Conservation (phyloP, 2,329 filamentous ascomycete genomes). For the Xylariomycetidae sp. region DNA sequence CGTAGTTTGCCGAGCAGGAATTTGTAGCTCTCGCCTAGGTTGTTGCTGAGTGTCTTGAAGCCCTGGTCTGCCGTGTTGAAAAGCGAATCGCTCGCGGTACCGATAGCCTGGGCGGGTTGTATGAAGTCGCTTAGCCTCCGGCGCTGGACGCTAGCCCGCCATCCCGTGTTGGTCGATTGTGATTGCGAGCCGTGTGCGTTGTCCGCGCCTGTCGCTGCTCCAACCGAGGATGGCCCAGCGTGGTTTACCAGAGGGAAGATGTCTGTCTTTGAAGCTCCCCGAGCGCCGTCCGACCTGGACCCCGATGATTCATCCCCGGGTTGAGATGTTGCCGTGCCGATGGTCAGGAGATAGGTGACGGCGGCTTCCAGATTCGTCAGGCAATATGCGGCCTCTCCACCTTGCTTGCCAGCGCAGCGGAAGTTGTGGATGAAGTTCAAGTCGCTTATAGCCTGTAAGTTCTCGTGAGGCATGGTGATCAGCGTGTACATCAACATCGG, state of each 20-base stretch:
- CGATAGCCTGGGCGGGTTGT: conserved; percentile 75
- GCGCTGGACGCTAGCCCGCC: conserved; percentile 40
- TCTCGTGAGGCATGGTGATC: conserved; percentile 81
- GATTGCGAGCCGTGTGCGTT: conserved; percentile 25
- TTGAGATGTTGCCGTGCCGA: conserved; percentile 83
- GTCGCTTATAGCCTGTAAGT: conserved; percentile 87
- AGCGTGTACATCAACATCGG: conserved; percentile 95
- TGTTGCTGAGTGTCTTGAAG: conserved; percentile 85
- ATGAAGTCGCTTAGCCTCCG: conserved; percentile 82
- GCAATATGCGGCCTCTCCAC: conserved; percentile 93
- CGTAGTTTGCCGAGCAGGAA: conserved; percentile 85
- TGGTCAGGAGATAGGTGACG: conserved; percentile 89
- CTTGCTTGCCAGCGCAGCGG: conserved; percentile 75
- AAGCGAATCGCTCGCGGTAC: conserved; percentile 76
- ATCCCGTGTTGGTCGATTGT: conserved; percentile 35
- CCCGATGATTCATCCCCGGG: conserved; percentile 70
- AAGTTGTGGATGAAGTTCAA: conserved; percentile 93
- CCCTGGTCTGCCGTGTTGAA: conserved; percentile 86
- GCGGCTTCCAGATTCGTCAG: conserved; percentile 93
- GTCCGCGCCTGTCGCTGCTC: conserved; percentile 27
- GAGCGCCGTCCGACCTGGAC: conserved; percentile 45
- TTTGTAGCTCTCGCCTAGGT: conserved; percentile 86
- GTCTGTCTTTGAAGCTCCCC: conserved; percentile 43
- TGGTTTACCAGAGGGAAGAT: conserved; percentile 54
- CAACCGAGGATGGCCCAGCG: conserved; percentile 34